Evolutionary conservation across 306 rosid species (phyloP), one percentile per base, ranked within the genome.

Genomic region (Lupinus albus): DNA sequence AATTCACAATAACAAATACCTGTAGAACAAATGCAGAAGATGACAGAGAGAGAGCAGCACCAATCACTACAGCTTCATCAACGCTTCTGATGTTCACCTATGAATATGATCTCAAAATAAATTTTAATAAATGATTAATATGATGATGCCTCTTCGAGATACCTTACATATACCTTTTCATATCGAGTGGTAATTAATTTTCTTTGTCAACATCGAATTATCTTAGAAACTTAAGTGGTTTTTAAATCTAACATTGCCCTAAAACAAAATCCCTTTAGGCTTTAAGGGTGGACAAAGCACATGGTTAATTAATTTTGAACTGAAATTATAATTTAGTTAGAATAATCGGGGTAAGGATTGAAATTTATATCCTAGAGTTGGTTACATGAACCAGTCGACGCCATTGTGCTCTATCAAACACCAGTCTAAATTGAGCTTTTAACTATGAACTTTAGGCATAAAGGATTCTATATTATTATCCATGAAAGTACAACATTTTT

Each of bases 11-110:
- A 49, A 62, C 70, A 75, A 78, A 53, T 93, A 90, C 99, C 97
- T 93, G 97, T 8, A 93, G 84, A 74, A 93, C 99, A 90, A 93
- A 93, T 65, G 99, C 99, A 68, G 99, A 93, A 64, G 99, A 93
- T 17, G 97, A 93, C 35, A 93, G 72, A 77, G 99, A 93, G 62
- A 93, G 97, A 72, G 99, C 97, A 70, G 99, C 96, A 62, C 99
- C 99, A 74, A 93, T 93, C 70, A 93, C 99, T 33, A 90, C 82
- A 46, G 99, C 99, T 86, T 93, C 99, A 72, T 93, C 99, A 28
- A 93, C 9, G 72, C 97, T 93, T 87, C 99, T 90, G 80, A 93
- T 93, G 81, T 93, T 93, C 70, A 93, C 99, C 99, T 93, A 72
- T 33, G 72, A 41, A 78, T 64, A 65, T 13, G 49, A 64, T 45